phyloP scores from a whole-genome alignment of 202 grass and related monocot genomes.

The Saccharum hybrid region DNA sequence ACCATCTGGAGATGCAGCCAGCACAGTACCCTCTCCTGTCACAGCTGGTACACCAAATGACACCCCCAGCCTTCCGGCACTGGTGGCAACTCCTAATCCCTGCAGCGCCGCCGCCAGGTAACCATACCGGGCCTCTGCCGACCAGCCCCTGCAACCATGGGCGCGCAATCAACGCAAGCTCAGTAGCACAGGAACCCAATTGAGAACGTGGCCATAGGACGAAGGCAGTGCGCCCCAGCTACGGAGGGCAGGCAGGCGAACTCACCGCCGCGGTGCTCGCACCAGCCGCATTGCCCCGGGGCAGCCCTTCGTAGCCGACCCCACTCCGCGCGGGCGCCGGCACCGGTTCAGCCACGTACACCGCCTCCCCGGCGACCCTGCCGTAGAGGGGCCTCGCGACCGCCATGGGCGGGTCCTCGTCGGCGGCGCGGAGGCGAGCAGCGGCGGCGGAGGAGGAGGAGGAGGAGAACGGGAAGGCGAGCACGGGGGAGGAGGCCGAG shows the following conservation, averaged over 20 bases:
- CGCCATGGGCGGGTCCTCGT: constrained; percentile 42
- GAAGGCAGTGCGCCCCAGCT: background rate
- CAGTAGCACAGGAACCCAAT: background rate
- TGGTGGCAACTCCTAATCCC: constrained; percentile 68
- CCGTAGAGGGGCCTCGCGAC: constrained; percentile 58
- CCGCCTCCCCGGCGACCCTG: constrained; percentile 49
- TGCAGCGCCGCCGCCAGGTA: background rate
- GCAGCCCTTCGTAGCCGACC: constrained; percentile 31
- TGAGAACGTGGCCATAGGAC: background rate
- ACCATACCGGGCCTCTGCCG: constrained; percentile 38
- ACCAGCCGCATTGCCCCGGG: constrained; percentile 32
- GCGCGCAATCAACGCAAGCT: constrained; percentile 19
- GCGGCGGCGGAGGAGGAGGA: background rate
- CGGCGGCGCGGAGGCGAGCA: background rate
- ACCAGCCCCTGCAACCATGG: constrained; percentile 50
- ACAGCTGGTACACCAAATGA: constrained; percentile 78
- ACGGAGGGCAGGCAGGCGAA: background rate
- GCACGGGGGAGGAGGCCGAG: constrained; percentile 8
- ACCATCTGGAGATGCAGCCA: constrained; percentile 80
- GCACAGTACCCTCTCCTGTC: constrained; percentile 80
- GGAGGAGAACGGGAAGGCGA: background rate
- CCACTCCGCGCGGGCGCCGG: constrained; percentile 1
- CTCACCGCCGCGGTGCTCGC: constrained; percentile 42
- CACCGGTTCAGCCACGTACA: constrained; percentile 65
- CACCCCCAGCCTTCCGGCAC: constrained; percentile 56